phyloP scores from a whole-genome alignment of 2,329 filamentous ascomycete genomes.

The Chaetothyriales sp. region DNA sequence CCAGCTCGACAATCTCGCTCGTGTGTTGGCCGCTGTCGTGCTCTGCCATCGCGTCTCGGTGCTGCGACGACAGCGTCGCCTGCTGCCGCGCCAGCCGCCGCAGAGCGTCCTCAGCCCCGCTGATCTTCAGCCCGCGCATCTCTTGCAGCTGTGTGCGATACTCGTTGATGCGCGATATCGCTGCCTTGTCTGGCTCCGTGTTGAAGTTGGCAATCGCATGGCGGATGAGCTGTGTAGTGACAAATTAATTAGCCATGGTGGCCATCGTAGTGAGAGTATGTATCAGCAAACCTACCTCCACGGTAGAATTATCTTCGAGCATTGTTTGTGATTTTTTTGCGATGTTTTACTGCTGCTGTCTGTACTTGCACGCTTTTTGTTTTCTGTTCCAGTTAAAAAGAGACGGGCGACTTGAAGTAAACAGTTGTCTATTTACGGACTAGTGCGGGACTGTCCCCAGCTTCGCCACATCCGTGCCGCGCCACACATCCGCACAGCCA shows the following conservation, averaged over 20 bases:
- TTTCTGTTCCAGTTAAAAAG: not conserved
- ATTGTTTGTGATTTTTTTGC: not conserved
- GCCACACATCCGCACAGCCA: not conserved
- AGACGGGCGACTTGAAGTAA: not conserved
- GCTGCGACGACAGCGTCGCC: slow-evolving; percentile 56
- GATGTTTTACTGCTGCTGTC: not conserved
- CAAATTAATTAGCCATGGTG: no score
- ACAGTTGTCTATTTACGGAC: not conserved
- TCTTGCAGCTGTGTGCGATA: slow-evolving; percentile 71
- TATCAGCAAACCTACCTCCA: not conserved
- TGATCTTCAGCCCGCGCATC: slow-evolving; percentile 62
- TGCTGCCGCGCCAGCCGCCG: slow-evolving; percentile 63
- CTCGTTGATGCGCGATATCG: slow-evolving; percentile 68
- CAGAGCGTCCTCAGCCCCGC: slow-evolving; percentile 51
- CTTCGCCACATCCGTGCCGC: not conserved
- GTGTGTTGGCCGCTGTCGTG: slow-evolving; percentile 72
- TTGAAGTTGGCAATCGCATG: slow-evolving; percentile 93
- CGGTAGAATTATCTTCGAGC: not conserved
- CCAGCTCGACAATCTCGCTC: slow-evolving; percentile 66
- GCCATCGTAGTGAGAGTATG: no score
- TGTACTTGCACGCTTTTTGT: not conserved
- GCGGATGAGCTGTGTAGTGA: slow-evolving; percentile 54
- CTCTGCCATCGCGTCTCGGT: slow-evolving; percentile 53
- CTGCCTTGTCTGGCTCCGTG: slow-evolving; percentile 72
- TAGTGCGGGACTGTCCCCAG: not conserved